A percentile compares a stretch with the other conserved stretches of the same genome.
These are phyloP conservation scores for Spongiforma sp. DNA, from an alignment of 1,284 basidiomycete species.

Conservation along the genomic window DNA sequence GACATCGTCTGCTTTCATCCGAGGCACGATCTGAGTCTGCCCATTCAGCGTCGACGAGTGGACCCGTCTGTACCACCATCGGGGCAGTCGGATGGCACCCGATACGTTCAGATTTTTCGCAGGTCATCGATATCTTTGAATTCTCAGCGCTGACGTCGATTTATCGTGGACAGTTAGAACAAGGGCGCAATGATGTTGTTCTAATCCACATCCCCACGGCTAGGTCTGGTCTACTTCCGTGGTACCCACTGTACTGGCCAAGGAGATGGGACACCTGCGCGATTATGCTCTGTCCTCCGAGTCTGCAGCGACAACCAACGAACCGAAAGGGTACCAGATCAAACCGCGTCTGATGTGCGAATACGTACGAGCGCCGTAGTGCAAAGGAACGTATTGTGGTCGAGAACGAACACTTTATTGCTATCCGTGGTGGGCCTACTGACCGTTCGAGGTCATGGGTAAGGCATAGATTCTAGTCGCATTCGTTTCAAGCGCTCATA, in stretches of 20 bases:
- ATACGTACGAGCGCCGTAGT: slow-evolving; percentile 80
- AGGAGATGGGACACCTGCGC: slow-evolving; percentile 65
- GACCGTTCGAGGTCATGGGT: slow-evolving; percentile 93
- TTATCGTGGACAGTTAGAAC: slow-evolving; percentile 60
- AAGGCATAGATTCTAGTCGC: slow-evolving; percentile 22
- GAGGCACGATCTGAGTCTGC: slow-evolving; percentile 89
- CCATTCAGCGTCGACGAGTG: slow-evolving; percentile 83
- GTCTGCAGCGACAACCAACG: slow-evolving; percentile 44
- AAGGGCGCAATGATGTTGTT: slow-evolving; percentile 97
- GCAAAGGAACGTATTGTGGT: slow-evolving; percentile 71
- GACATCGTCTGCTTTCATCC: slow-evolving; percentile 94
- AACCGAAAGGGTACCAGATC: slow-evolving; percentile 63
- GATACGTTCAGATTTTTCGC: slow-evolving; percentile 92
- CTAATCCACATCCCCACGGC: slow-evolving; percentile 95
- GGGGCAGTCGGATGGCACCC: slow-evolving; percentile 68
- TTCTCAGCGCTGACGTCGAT: not conserved
- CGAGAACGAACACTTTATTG: slow-evolving; percentile 83
- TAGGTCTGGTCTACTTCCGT: slow-evolving; percentile 88
- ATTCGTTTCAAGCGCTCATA: slow-evolving; percentile 11
- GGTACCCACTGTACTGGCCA: slow-evolving; percentile 73
- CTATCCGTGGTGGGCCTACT: slow-evolving; percentile 96
- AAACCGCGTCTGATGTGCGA: slow-evolving; percentile 83
- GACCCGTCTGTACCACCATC: slow-evolving; percentile 66
- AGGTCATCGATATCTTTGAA: slow-evolving; percentile 14
- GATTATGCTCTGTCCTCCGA: slow-evolving; percentile 57